phyloP scores from a whole-genome alignment of 257 asterid genomes.

The Salvia miltiorrhiza region DNA sequence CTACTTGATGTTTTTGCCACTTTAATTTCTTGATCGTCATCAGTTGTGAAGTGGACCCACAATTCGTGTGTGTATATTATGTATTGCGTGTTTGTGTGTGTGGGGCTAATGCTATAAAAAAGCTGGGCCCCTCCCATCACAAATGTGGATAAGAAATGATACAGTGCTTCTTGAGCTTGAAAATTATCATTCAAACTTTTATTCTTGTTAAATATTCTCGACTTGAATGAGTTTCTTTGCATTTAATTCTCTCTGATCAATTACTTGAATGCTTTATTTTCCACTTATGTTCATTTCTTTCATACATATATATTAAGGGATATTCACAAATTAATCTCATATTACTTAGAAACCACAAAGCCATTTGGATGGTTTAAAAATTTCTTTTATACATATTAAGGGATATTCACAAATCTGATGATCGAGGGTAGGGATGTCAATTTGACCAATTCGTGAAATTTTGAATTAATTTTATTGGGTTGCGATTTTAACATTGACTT shows the following conservation, averaged over 20 bases:
- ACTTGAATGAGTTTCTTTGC: slow-evolving; percentile 14
- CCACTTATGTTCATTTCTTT: neutral
- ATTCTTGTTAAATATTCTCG: slow-evolving; percentile 25
- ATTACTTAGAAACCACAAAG: no score
- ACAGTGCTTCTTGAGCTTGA: slow-evolving; percentile 6
- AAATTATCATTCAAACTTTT: slow-evolving; percentile 18
- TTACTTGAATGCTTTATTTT: slow-evolving; percentile 20
- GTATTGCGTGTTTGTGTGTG: neutral
- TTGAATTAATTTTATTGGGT: no score
- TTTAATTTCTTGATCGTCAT: slow-evolving; percentile 13
- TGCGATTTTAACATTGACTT: no score
- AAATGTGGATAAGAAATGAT: no score
- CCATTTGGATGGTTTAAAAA: no score
- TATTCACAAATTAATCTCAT: no score
- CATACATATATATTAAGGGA: no score
- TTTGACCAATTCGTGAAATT: no score
- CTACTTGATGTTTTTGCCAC: slow-evolving; percentile 23
- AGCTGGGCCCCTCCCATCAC: neutral
- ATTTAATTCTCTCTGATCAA: slow-evolving; percentile 22
- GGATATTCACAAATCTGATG: no score
- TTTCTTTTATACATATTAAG: no score
- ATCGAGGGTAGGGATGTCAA: no score
- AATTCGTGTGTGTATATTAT: neutral
- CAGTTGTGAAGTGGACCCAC: slow-evolving; percentile 21
- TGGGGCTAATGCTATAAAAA: neutral